A percentile compares a stretch with the other conserved stretches of the same genome.
phyloP scores from a whole-genome alignment of 768 basidiomycete genomes.

The Mycena olivaceomarginata region DNA sequence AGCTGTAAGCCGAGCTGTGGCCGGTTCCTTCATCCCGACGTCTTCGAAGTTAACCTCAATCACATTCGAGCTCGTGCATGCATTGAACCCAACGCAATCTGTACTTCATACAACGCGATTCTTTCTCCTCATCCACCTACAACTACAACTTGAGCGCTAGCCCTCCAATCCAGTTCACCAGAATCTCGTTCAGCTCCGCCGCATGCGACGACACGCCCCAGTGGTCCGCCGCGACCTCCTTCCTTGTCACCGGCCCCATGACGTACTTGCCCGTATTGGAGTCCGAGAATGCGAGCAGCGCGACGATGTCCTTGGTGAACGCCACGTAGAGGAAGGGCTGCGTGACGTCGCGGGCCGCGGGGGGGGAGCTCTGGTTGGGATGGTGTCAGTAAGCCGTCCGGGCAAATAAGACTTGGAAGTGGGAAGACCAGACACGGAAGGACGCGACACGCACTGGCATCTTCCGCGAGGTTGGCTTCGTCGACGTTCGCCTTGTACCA shows the following conservation, averaged over 20 bases:
- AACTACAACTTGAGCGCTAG: too few species aligned
- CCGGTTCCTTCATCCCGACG: too few species aligned
- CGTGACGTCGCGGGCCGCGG: not conserved
- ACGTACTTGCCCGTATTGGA: not conserved
- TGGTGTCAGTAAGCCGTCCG: too few species aligned
- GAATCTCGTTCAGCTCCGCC: not conserved
- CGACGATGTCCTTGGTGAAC: conserved; percentile 8
- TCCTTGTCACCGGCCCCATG: conserved; percentile 14
- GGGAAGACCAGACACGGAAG: not conserved
- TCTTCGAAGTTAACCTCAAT: too few species aligned
- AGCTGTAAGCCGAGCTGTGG: too few species aligned
- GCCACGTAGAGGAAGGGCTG: conserved; percentile 23
- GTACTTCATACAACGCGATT: too few species aligned
- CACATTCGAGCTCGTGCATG: too few species aligned
- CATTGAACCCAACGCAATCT: too few species aligned
- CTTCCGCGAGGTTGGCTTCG: conserved; percentile 55
- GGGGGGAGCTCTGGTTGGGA: not conserved
- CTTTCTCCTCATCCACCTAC: too few species aligned
- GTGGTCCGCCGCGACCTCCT: conserved; percentile 19
- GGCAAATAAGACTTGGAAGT: too few species aligned
- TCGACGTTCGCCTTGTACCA: conserved; percentile 58
- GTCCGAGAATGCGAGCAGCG: not conserved
- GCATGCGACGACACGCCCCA: conserved; percentile 30
- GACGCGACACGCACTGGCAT: conserved; percentile 50
- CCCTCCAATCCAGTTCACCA: conserved; percentile 23